These are phyloP conservation scores for Wallacemonas sp. DNA, from an alignment of 208 protist genomes.

Conservation along the genomic window DNA sequence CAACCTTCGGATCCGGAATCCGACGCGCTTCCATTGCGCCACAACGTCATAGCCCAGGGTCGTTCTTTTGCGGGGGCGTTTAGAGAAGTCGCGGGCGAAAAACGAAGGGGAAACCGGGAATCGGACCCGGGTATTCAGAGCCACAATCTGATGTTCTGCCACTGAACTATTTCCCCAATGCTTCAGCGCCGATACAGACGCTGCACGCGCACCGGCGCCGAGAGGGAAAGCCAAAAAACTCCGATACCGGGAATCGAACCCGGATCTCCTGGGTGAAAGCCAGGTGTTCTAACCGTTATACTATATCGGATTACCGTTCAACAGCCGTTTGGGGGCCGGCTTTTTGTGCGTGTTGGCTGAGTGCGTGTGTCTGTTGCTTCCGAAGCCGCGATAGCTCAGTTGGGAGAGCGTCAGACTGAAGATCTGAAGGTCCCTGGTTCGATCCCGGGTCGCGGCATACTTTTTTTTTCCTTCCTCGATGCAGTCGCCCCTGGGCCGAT, in stretches of 20 bases:
- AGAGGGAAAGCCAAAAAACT: slow-evolving; percentile 19
- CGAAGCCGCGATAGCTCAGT: slow-evolving; percentile 81
- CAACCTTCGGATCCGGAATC: slow-evolving; percentile 3
- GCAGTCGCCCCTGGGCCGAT: too few relatives aligned
- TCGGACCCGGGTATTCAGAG: slow-evolving; percentile 61
- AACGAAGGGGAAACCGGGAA: slow-evolving; percentile 66
- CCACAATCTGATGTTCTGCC: slow-evolving; percentile 88
- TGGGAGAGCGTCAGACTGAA: slow-evolving; percentile 91
- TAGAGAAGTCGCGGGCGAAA: slow-evolving; percentile 14
- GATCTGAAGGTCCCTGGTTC: slow-evolving; percentile 90
- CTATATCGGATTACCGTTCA: slow-evolving; percentile 36
- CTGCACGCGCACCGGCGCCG: neutral
- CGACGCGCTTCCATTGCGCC: neutral
- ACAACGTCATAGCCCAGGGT: neutral
- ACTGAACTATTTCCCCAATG: slow-evolving; percentile 75
- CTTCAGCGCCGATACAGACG: neutral
- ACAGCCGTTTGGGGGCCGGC: too few relatives aligned
- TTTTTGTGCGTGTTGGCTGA: too few relatives aligned
- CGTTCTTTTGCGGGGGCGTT: too few relatives aligned
- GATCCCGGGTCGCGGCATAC: slow-evolving; percentile 82
- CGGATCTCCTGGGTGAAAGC: slow-evolving; percentile 78
- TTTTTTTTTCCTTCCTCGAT: slow-evolving; percentile 22
- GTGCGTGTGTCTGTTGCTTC: too few relatives aligned
- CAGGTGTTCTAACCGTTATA: slow-evolving; percentile 79
- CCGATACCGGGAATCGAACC: slow-evolving; percentile 83